Evolutionary conservation across 106 monocot genomes (phyloP).

Genomic region (Platanthera zijinensis): DNA sequence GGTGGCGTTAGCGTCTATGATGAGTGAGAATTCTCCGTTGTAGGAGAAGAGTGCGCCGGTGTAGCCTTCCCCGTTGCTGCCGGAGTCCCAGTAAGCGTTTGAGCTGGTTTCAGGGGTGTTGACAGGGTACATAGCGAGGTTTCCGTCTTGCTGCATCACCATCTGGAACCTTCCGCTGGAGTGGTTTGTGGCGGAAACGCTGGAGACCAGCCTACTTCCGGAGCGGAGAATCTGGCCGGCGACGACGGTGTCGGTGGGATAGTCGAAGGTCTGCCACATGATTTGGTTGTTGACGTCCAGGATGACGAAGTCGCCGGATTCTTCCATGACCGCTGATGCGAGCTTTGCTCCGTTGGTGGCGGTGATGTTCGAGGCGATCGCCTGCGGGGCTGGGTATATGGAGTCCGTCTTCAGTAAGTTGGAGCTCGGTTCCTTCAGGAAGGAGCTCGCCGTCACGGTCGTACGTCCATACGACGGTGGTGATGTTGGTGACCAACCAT

Average conservation of each 20-base stretch:
- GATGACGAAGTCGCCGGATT: slow-evolving; percentile 27
- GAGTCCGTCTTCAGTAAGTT: slow-evolving; percentile 2
- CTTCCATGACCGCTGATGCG: slow-evolving; percentile 6
- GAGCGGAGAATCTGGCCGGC: slow-evolving; percentile 1
- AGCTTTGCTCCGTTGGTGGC: neutral
- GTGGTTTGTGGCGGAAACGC: slow-evolving; percentile 1
- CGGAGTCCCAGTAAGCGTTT: slow-evolving; percentile 15
- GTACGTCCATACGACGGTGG: slow-evolving; percentile 19
- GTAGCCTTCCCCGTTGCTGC: neutral
- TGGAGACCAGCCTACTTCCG: slow-evolving; percentile 6
- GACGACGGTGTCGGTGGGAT: slow-evolving; percentile 21
- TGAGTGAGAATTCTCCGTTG: neutral
- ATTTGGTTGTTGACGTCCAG: neutral
- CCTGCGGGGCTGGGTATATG: slow-evolving; percentile 9
- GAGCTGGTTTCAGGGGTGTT: neutral
- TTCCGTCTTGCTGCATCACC: slow-evolving; percentile 1
- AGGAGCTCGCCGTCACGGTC: slow-evolving; percentile 6
- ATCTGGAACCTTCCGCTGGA: slow-evolving; percentile 20
- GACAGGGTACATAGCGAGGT: slow-evolving; percentile 7
- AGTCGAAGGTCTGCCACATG: slow-evolving; percentile 12
- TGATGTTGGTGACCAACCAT: neutral
- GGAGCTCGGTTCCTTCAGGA: neutral
- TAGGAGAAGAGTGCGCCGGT: neutral
- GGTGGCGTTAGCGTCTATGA: neutral
- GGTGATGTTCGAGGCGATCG: neutral